Percentiles rank a stretch among this genome's conserved stretches.
Conservation (phyloP, 495 filamentous ascomycete species). For the Mycothermus thermophilus region DNA sequence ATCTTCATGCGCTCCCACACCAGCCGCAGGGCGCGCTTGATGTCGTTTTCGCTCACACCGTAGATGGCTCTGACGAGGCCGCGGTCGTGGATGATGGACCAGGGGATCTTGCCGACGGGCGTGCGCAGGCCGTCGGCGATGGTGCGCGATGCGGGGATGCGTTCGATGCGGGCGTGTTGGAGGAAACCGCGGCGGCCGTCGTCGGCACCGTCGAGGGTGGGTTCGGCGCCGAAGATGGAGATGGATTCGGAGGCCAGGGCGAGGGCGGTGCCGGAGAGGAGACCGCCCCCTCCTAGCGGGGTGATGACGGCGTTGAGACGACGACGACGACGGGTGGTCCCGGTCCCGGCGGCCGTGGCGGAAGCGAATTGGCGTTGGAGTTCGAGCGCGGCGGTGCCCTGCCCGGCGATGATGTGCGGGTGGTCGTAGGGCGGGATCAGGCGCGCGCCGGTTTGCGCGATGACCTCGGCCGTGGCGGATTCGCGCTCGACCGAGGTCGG, state of each 20-base stretch:
- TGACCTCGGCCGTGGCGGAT: conserved; percentile 52
- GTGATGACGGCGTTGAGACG: conserved; percentile 66
- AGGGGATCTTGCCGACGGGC: conserved; percentile 64
- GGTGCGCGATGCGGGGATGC: conserved; percentile 58
- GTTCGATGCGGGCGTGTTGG: conserved; percentile 34
- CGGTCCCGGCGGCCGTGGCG: too few species aligned
- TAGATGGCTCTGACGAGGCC: conserved; percentile 61
- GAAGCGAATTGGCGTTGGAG: conserved; percentile 30
- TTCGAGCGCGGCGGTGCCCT: conserved; percentile 82
- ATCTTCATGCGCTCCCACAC: conserved; percentile 86
- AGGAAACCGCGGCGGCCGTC: conserved; percentile 61
- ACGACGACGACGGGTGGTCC: too few species aligned
- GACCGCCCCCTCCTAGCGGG: conserved; percentile 76
- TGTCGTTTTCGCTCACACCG: conserved; percentile 69
- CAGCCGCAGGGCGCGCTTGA: conserved; percentile 59
- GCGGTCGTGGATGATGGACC: conserved; percentile 63
- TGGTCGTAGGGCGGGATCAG: conserved; percentile 87
- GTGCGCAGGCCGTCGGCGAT: conserved; percentile 87
- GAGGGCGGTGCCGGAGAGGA: conserved; percentile 72
- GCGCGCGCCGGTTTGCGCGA: conserved; percentile 54
- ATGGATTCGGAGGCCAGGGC: conserved; percentile 53
- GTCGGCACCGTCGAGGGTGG: conserved; percentile 70
- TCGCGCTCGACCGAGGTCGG: conserved; percentile 70
- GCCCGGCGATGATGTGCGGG: conserved; percentile 77
- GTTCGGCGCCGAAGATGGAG: conserved; percentile 82